Evolutionary conservation across 2,329 filamentous ascomycete species (phyloP), one percentile per base, ranked within the genome.

Genomic region (Colletotrichum sp.): DNA sequence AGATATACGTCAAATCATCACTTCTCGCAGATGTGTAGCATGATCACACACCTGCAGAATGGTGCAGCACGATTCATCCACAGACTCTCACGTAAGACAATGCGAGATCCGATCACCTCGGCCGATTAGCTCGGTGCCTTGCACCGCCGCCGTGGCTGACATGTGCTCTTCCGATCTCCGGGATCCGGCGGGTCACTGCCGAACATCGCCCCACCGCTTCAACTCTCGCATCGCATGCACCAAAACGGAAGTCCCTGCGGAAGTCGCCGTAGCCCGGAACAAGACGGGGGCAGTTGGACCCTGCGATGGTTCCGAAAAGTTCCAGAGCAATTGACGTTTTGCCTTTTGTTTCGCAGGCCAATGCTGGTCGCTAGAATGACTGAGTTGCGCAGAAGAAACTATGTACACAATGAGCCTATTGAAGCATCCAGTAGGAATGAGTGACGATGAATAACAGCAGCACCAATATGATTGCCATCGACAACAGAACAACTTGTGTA

Each of bases 11-110:
- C 34, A 36, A 4, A 36, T 36, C 13, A 36, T 36, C 1, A 16
- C 34, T 36, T 16, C 34, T 21, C 44, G 44, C 44, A 52, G 4
- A 21, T 49, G 0, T 13, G 6, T 21, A 21, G 44, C n/a, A 13
- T 7, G n/a, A 52, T 21, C 44, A 52, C 13, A 13, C n/a, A 2
- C 7, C 44, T 52, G 44, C n/a, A 5, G 10, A 52, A 7, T 21
- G n/a, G 3, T 52, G n/a, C 44, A 52, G n/a, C n/a, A 21, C 2
- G 6, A 2, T 52, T 52, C 44, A 0, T 5, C 44, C 44, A 0
- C 12, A 52, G 6, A 52, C 1, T 52, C n/a, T 52, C 44, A 52
- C 44, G 44, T 52, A 21, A 52, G n/a, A 13, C 0, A 52, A 52
- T 52, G 44, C 44, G n/a, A 52, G 44, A 52, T 52, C 44, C 44